Evolutionary conservation across 768 basidiomycete species (phyloP).

Genomic region (Calocera cornea): DNA sequence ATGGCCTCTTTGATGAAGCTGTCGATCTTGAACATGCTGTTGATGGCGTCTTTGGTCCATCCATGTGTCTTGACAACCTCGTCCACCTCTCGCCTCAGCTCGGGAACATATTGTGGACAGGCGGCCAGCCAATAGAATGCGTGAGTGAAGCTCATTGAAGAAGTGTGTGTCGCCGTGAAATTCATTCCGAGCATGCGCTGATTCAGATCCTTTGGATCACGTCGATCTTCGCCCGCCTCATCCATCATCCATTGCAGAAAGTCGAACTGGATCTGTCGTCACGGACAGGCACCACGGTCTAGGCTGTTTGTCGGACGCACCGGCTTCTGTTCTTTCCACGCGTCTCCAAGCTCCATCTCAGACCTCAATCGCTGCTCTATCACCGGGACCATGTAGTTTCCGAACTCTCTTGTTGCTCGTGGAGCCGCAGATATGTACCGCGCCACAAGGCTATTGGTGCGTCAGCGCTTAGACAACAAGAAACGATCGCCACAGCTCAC

Average conservation of each 20-base stretch:
- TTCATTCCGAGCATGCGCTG: constrained; percentile 26
- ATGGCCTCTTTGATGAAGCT: neutral
- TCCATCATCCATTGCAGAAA: constrained; percentile 36
- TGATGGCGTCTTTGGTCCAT: neutral
- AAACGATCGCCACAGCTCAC: neutral
- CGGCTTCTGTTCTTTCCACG: constrained; percentile 15
- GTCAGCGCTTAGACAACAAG: neutral
- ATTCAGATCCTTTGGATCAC: constrained; percentile 24
- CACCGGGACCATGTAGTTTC: constrained; percentile 20
- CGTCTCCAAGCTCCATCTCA: constrained; percentile 17
- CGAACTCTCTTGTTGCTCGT: neutral
- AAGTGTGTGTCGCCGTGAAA: constrained; percentile 33
- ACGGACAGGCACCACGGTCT: neutral
- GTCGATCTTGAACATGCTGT: constrained; percentile 26
- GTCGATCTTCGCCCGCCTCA: constrained; percentile 23
- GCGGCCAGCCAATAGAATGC: constrained; percentile 30
- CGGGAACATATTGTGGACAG: constrained; percentile 23
- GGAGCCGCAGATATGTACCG: constrained; percentile 1
- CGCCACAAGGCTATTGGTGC: constrained; percentile 1
- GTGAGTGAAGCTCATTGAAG: constrained; percentile 28
- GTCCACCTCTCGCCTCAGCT: constrained; percentile 35
- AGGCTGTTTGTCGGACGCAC: neutral
- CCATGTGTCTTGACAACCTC: constrained; percentile 12
- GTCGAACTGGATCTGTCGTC: constrained; percentile 18
- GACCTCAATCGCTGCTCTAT: constrained; percentile 21